Conservation (phyloP, 345 rosid genomes). For the Rhodomyrtus tomentosa region DNA sequence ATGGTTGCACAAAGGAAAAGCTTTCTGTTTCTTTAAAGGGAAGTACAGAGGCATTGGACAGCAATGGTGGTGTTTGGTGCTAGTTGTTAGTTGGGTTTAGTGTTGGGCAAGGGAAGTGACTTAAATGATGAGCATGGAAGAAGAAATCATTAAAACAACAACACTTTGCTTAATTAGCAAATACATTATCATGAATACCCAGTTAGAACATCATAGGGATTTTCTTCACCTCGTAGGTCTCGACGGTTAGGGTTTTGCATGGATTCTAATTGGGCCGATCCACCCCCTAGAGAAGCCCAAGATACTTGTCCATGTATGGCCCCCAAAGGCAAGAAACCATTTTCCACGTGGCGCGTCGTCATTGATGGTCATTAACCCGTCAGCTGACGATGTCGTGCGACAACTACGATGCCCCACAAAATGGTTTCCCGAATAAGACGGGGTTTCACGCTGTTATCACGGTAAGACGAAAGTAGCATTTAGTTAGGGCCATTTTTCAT, state of each 20-base stretch:
- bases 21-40: constrained; percentile 46
- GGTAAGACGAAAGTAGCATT: background rate
- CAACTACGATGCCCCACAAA: background rate
- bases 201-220: background rate
- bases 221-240: background rate
- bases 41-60: constrained; percentile 12
- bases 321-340: background rate
- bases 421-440: background rate
- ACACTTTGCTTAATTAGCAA: background rate
- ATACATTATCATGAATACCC: constrained; percentile 1
- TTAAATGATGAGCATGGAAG: constrained; percentile 12
- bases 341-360: background rate
- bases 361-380: background rate
- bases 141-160: background rate
- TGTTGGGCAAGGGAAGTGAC: constrained; percentile 28
- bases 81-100: constrained; percentile 34
- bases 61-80: constrained; percentile 10
- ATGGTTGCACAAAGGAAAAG: constrained; percentile 16
- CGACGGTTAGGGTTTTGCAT: background rate
- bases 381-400: background rate
- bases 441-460: background rate
- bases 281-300: background rate
- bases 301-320: background rate
- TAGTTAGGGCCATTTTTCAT: background rate
- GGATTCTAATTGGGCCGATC: background rate